Base-by-base conservation (phyloP, 768 basidiomycete genomes). In the Tylopilus plumbeoviolaceoides region DNA sequence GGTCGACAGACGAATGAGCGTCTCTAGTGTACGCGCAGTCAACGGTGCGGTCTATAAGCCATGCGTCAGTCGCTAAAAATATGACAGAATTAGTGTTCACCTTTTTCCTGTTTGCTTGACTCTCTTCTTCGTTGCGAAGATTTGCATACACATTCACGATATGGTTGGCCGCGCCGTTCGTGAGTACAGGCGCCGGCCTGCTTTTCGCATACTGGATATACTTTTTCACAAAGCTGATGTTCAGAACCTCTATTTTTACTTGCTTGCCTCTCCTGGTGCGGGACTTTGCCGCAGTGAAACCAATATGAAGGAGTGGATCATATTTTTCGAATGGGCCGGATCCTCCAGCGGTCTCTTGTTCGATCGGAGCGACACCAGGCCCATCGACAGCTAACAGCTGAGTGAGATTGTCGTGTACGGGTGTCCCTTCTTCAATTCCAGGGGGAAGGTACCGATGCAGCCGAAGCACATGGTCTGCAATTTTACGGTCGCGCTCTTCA, bases 21-120 rank as follows among this genome's bases (percentile, higher is more conserved):
- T 99, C 72, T 99, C 97, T 54, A 99, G 84, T 4, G 97, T 97
- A 80, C 97, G 95, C 18, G 97, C 95, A 3, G 97, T 99, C 61
- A 99, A 74, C 10, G 97, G 97, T 5, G 95, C 90, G 5, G 97
- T 99, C 95, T 98, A 61, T 48, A 48, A 15, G 33, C 51, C 50
- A 57, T 41, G 53, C 47, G 59, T 63, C 39, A 49, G 44, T 57
- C 4, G 50, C 46, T 52, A 36, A 40, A 25, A 41, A 30, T 44
- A 25, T 7, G 33, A 31, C 20, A 40, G 21, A 20, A 39, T 45
- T 2, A 35, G 27, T 28, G n/a, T 60, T 52, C 59, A 85, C 94
- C 80, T 88, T 84, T 77, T 93, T 95, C 66, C 81, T 82, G 63
- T 94, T 95, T 18, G 85, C 84, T 61, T 92, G 70, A 46, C 63